A percentile compares a stretch with the other conserved stretches of the same genome.
Conservation (phyloP, 371 early-diverging fungal genomes). For the Mucor lusitanicus region DNA sequence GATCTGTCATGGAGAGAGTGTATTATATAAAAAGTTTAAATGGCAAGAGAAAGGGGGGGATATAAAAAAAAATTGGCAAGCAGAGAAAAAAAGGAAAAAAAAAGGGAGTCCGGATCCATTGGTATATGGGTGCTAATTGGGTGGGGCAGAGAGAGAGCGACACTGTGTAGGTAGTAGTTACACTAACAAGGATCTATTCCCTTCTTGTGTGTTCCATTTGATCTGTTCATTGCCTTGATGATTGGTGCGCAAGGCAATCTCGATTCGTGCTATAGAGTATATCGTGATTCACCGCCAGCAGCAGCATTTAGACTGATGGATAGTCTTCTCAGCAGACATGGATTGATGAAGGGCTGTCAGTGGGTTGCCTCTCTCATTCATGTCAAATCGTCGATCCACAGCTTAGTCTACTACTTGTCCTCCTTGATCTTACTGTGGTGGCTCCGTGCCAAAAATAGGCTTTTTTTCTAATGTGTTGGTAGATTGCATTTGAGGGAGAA, state of each 20-base stretch:
- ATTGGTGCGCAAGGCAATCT: not conserved
- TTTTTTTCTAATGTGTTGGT: too few relatives aligned
- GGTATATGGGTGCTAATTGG: too few relatives aligned
- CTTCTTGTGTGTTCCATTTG: not conserved
- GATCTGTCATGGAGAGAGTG: not conserved
- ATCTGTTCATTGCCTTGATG: not conserved
- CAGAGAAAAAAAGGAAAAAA: not conserved
- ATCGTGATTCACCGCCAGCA: too few relatives aligned
- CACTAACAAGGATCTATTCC: not conserved
- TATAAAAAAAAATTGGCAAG: not conserved
- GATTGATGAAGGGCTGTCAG: too few relatives aligned
- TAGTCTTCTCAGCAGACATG: too few relatives aligned
- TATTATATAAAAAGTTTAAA: constrained; percentile 1
- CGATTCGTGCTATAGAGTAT: not conserved
- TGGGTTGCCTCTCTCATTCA: too few relatives aligned
- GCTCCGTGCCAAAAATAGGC: not conserved
- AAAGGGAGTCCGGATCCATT: not conserved
- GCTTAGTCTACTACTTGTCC: not conserved
- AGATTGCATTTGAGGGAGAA: too few relatives aligned
- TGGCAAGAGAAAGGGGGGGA: not conserved
- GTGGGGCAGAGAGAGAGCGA: too few relatives aligned
- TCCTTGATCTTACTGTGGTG: not conserved
- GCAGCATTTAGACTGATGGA: not conserved
- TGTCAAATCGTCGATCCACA: not conserved
- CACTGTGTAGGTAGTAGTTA: too few relatives aligned